Conservation (phyloP, 2,329 filamentous ascomycete species). For the Fusarium phyllophilum region DNA sequence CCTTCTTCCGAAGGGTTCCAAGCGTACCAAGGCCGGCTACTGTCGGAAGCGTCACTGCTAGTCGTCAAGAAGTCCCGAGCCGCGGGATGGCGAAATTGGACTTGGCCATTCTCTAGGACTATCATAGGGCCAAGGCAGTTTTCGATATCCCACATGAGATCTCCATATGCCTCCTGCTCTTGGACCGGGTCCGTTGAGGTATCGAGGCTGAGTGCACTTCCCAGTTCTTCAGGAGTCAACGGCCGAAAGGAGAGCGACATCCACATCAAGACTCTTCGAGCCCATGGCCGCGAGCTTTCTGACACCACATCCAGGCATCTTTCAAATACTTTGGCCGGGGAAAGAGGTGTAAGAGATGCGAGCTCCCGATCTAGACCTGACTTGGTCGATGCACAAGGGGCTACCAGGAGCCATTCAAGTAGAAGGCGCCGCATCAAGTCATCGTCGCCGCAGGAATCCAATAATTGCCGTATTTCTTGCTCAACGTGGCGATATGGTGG, state of each 20-base stretch:
- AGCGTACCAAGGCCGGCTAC: background rate
- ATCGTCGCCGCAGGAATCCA: background rate
- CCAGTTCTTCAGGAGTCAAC: background rate
- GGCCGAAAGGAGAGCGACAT: background rate
- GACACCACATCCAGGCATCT: background rate
- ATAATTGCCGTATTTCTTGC: background rate
- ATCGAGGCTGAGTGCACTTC: background rate
- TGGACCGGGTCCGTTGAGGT: fast-evolving
- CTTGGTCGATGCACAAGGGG: background rate
- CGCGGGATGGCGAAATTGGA: background rate
- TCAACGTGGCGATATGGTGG: background rate
- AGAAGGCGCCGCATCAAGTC: fast-evolving
- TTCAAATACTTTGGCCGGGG: background rate
- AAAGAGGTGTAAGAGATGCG: background rate
- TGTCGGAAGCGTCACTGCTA: too few species aligned
- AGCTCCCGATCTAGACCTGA: background rate
- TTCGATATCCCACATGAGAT: background rate
- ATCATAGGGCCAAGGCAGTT: background rate
- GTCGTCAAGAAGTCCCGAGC: background rate
- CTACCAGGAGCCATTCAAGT: background rate
- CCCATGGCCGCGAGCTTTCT: background rate
- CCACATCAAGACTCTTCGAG: background rate
- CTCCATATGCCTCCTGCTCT: background rate
- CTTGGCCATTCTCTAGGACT: background rate
- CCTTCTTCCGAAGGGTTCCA: background rate